Evolutionary conservation across 129 eudicot genomes (phyloP).

Genomic region (Saussurea involucrata): DNA sequence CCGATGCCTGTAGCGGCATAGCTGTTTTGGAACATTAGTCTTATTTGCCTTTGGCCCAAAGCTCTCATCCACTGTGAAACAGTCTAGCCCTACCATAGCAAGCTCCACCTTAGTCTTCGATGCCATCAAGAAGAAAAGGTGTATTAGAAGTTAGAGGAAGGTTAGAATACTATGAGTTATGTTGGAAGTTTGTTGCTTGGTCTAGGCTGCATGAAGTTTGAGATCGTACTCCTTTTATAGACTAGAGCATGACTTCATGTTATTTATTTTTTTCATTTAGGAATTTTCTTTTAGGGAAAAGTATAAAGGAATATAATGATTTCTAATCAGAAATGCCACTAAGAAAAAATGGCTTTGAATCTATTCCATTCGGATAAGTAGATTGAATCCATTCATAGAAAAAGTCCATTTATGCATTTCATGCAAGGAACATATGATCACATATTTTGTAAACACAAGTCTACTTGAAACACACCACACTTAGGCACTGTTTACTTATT

Average conservation of each 20-base stretch:
- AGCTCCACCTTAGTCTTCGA: slow-evolving; percentile 23
- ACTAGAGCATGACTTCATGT: background rate
- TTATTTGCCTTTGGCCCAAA: slow-evolving; percentile 23
- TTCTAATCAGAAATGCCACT: slow-evolving; percentile 14
- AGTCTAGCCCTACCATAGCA: slow-evolving; percentile 21
- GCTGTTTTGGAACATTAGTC: slow-evolving; percentile 10
- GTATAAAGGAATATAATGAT: slow-evolving; percentile 15
- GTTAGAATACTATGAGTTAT: background rate
- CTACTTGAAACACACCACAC: background rate
- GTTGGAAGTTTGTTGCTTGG: slow-evolving; percentile 21
- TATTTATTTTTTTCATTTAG: background rate
- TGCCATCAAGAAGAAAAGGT: slow-evolving; percentile 30
- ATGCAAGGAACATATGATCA: background rate
- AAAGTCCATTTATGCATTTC: background rate
- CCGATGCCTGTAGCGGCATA: slow-evolving; percentile 19
- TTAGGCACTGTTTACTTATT: too few relatives aligned
- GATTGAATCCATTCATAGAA: slow-evolving; percentile 3
- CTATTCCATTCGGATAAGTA: slow-evolving; percentile 17
- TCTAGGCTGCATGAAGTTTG: slow-evolving; percentile 19
- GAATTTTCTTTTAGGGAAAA: background rate
- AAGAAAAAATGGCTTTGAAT: slow-evolving; percentile 21
- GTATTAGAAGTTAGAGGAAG: slow-evolving; percentile 13
- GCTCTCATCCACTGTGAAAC: slow-evolving; percentile 33
- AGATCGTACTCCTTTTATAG: slow-evolving; percentile 16
- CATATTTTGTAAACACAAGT: background rate